phyloP scores from a whole-genome alignment of 345 rosid species.

The Nephelium lappaceum region DNA sequence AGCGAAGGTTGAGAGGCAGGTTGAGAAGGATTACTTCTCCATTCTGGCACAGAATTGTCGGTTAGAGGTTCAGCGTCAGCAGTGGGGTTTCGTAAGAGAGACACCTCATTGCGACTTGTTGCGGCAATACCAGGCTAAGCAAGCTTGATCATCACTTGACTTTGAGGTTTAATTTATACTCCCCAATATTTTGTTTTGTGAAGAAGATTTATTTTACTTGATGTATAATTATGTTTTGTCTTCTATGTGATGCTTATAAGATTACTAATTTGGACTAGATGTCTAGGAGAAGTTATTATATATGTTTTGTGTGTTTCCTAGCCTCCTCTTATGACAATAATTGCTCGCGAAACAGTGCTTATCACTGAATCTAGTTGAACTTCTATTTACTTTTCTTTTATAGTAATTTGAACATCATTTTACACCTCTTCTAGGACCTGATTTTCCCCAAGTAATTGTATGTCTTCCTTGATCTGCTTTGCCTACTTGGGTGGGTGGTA shows the following conservation, averaged over 20 bases:
- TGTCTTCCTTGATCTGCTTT: not conserved
- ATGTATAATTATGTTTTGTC: not conserved
- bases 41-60: constrained; percentile 79
- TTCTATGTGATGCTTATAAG: not conserved
- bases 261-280: not conserved
- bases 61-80: constrained; percentile 78
- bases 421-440: not conserved
- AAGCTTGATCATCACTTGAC: constrained; percentile 45
- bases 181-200: not conserved
- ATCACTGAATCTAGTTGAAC: not conserved
- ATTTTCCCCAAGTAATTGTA: not conserved
- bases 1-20: constrained; percentile 49
- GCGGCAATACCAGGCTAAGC: constrained; percentile 46
- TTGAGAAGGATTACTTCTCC: constrained; percentile 79
- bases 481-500: not conserved
- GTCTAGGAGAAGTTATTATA: not conserved
- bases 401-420: not conserved
- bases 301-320: not conserved
- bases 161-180: constrained; percentile 35
- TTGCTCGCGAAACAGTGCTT: not conserved
- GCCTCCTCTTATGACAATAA: not conserved
- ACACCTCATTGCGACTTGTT: constrained; percentile 84
- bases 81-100: constrained; percentile 87
- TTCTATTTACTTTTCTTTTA: not conserved
- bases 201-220: not conserved